A percentile compares a stretch with the other conserved stretches of the same genome.
Evolutionary conservation across 495 filamentous ascomycete species (phyloP).

Genomic region (Xylaria curta): DNA sequence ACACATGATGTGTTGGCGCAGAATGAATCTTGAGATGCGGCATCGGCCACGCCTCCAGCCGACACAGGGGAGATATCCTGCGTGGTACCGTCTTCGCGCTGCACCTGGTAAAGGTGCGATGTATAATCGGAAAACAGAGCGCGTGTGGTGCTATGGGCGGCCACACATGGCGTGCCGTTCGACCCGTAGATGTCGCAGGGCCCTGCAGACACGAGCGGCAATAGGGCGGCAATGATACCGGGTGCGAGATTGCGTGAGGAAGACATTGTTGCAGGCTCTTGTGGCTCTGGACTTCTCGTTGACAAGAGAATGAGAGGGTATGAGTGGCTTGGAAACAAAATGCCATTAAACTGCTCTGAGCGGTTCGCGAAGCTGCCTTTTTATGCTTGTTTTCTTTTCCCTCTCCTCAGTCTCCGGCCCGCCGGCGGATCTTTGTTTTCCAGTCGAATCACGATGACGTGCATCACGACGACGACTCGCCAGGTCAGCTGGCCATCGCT

Average conservation of each 20-base stretch:
- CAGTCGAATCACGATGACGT: neutral
- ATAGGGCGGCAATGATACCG: neutral
- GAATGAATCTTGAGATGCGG: neutral
- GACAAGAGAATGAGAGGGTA: neutral
- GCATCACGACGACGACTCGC: neutral
- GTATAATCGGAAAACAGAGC: neutral
- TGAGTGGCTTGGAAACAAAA: neutral
- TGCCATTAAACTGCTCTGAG: neutral
- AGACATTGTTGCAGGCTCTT: constrained; percentile 1
- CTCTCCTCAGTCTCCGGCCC: neutral
- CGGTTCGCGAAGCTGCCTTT: neutral
- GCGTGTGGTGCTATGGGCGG: constrained; percentile 9
- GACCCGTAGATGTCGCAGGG: constrained; percentile 13
- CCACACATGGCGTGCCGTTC: constrained; percentile 8
- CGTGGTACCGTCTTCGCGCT: neutral
- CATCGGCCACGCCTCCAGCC: neutral
- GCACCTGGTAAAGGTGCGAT: neutral
- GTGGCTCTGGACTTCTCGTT: neutral
- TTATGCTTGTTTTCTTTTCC: neutral
- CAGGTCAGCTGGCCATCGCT: neutral
- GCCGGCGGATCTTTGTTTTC: neutral
- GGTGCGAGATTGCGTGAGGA: constrained; percentile 1
- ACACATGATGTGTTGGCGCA: neutral
- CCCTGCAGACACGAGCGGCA: constrained; percentile 3
- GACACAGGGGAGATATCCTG: constrained; percentile 2